Base-by-base conservation (phyloP, 768 basidiomycete species). In the Agrocybe pediades region DNA sequence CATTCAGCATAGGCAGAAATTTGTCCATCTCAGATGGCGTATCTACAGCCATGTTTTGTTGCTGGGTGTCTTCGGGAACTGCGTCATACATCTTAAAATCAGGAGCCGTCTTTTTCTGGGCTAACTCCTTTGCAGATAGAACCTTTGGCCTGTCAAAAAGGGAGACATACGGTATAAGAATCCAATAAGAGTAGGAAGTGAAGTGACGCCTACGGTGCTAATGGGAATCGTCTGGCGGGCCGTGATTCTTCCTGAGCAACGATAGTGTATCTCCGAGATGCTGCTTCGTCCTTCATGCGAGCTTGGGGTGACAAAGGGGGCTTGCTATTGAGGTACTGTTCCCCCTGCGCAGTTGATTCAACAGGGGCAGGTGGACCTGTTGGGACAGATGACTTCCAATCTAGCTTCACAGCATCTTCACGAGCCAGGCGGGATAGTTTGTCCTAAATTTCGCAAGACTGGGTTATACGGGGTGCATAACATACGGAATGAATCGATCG, bases 11-110 rank as follows among this genome's bases (percentile, higher is more conserved):
- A 0, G 90, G 86, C 41, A 89, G 54, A 62, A 92, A 91, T 50
- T 88, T 89, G 50, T 86, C 89, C 74, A 92, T 82, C 60, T 91
- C 88, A 4, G 74, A 86, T 5, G 74, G 52, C 29, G 68, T 62
- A 9, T 70, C 68, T 2, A 68, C 49, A 4, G 61, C 41, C 17
- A 65, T 39, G 3, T n/a, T n/a, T n/a, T 11, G 13, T 7, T 61
- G 17, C 27, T 67, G 68, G 39, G 70, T 67, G 9, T 70, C 59
- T 33, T 78, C 70, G 2, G 72, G 82, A 9, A 92, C 74, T 0
- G 89, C 90, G 55, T 92, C 89, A 51, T 85, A 91, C 77, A 92
- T 76, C 64, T 75, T 85, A 68, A 89, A 81, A 42, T 85, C 78
- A 2, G 71, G 60, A 9, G 63, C 44, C 11, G 56, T 41, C 19